A percentile compares a stretch with the other conserved stretches of the same genome.
Evolutionary conservation across 78 protist genomes (phyloP).

Genomic region (Anaeramoeba ignava): DNA sequence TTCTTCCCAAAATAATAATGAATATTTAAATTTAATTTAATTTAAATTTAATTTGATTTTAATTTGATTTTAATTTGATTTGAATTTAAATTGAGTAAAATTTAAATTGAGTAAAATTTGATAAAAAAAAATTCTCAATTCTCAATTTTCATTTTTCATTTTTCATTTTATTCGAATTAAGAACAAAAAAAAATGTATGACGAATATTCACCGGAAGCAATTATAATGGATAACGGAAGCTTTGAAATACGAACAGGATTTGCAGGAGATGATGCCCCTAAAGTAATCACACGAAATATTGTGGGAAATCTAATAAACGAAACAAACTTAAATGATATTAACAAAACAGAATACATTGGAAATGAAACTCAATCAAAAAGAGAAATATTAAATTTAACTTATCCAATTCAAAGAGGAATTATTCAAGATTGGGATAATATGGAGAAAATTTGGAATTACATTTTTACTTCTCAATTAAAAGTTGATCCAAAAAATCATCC

Average conservation of each 20-base stretch:
- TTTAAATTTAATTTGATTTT: too few species aligned
- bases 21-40: too few species aligned
- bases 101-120: too few species aligned
- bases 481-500: background rate
- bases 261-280: background rate
- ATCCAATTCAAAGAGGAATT: background rate
- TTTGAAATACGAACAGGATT: background rate
- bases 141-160: too few species aligned
- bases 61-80: too few species aligned
- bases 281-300: background rate
- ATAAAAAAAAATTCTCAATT: too few species aligned
- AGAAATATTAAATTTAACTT: background rate
- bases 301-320: background rate
- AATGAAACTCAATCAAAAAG: background rate
- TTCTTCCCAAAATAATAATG: too few species aligned
- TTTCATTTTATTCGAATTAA: too few species aligned
- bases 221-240: background rate
- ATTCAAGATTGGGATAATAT: background rate
- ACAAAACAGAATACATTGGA: background rate
- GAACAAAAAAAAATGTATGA: too few species aligned
- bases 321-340: background rate
- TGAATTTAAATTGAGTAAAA: too few species aligned
- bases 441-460: background rate
- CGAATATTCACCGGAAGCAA: too few species aligned
- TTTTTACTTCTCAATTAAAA: background rate